Conservation (phyloP, 2,329 filamentous ascomycete genomes). For the Chaetomium globosum region DNA sequence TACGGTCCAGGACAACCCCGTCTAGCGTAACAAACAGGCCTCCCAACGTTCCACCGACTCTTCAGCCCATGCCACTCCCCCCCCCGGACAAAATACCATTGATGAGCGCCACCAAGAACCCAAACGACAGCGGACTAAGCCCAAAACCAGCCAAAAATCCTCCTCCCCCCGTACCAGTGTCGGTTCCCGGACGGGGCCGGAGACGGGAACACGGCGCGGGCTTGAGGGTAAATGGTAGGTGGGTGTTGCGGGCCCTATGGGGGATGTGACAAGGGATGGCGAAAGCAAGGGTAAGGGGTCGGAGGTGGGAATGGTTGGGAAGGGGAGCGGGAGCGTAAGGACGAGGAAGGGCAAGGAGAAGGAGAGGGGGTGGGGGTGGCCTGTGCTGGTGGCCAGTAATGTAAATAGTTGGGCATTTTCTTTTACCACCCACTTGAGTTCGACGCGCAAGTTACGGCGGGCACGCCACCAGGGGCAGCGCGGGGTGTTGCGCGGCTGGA, state of each 20-base stretch:
- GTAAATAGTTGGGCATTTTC: too few relatives aligned
- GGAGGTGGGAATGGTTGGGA: background rate
- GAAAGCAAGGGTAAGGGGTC: too few relatives aligned
- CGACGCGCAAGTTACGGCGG: slow-evolving; percentile 72
- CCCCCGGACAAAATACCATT: background rate
- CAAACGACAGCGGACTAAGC: background rate
- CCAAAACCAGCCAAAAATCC: background rate
- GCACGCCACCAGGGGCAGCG: slow-evolving; percentile 75
- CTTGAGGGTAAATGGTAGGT: too few relatives aligned
- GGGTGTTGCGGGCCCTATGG: too few relatives aligned
- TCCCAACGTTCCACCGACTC: background rate
- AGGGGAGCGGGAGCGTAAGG: background rate
- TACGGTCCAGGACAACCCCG: slow-evolving; percentile 21
- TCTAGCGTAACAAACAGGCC: background rate
- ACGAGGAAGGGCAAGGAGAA: slow-evolving; percentile 25
- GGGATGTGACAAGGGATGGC: too few relatives aligned
- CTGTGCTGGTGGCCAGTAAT: slow-evolving; percentile 31
- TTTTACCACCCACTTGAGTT: background rate
- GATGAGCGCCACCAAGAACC: background rate
- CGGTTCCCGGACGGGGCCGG: background rate
- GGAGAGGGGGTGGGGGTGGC: slow-evolving; percentile 28
- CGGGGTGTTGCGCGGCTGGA: slow-evolving; percentile 79
- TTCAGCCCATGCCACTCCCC: background rate
- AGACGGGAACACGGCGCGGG: background rate
- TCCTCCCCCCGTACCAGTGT: background rate